phyloP scores from a whole-genome alignment of 78 protist species.

The Guillardia theta region DNA sequence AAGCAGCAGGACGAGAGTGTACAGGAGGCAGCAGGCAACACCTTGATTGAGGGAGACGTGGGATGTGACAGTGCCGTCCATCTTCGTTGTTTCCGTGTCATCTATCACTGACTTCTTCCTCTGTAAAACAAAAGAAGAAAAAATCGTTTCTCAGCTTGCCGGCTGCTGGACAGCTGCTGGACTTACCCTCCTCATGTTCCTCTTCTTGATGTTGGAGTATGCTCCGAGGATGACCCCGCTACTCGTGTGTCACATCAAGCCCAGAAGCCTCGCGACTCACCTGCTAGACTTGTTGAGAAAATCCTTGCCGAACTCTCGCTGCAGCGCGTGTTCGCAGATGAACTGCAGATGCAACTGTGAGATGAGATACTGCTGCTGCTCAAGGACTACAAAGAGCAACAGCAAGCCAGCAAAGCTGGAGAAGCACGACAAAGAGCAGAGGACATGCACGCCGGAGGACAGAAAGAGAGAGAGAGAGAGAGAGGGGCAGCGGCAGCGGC shows the following conservation, averaged over 20 bases:
- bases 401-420: too few species aligned
- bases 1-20: not conserved
- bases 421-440: too few species aligned
- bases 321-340: not conserved
- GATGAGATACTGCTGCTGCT: too few species aligned
- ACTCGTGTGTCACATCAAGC: not conserved
- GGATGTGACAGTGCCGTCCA: not conserved
- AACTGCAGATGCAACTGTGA: too few species aligned
- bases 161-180: not conserved
- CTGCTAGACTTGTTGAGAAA: too few species aligned
- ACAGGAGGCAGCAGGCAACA: not conserved
- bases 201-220: not conserved
- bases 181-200: not conserved
- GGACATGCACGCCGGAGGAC: too few species aligned
- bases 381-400: too few species aligned
- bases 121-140: not conserved
- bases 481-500: too few species aligned
- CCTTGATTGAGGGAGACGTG: not conserved
- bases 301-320: too few species aligned
- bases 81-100: too few species aligned
- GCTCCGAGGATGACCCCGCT: not conserved
- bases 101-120: too few species aligned
- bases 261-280: not conserved
- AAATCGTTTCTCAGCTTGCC: not conserved
- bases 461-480: too few species aligned